Evolutionary conservation across 208 protist species (phyloP), one percentile per base, ranked within the genome.

Genomic region (Crithidia brevicula): DNA sequence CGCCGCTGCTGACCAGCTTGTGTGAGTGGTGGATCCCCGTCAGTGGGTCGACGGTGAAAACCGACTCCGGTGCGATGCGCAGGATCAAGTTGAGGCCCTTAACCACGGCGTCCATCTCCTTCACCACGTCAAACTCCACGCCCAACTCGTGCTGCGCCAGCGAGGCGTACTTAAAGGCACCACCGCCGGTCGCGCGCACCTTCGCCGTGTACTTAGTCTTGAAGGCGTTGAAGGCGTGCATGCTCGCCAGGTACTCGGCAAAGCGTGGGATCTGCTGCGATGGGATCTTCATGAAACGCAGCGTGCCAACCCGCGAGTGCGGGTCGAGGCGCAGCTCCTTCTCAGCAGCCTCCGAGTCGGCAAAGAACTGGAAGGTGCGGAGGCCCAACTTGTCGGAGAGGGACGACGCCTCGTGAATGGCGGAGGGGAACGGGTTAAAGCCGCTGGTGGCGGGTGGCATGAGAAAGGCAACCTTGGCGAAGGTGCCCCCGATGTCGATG

Each of bases 401-500:
- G 16, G 87, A 93, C 22, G 87, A 93, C 0, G 87, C 72, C 71
- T 96, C 92, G 31, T 79, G 77, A 34, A 83, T 79, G 53, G 86
- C 25, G 22, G 79, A 81, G 8, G 65, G 58, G 31, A 70, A 73
- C n/a, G 59, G 36, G n/a, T 49, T 40, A 7, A 87, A 49, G 28
- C 18, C 27, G 18, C 10, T 51, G 13, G 9, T 47, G 45, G 50
- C 40, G 7, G 92, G 92, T 7, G 90, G 89, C 66, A 88, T 70
- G 28, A 97, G 69, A 57, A 86, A 97, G 23, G 87, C 82, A n/a
- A 97, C 59, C 70, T 97, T 97, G 20, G 88, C 86, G 65, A 95
- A 96, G 28, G 90, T 97, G 45, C 93, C 93, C 18, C 93, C 93
- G 76, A 97, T 96, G 71, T 97, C 93, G 43, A 97, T 80, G 20